A percentile compares a stretch with the other conserved stretches of the same genome.
Conservation (phyloP, 1,284 basidiomycete genomes). For the Ustilago trichophora region DNA sequence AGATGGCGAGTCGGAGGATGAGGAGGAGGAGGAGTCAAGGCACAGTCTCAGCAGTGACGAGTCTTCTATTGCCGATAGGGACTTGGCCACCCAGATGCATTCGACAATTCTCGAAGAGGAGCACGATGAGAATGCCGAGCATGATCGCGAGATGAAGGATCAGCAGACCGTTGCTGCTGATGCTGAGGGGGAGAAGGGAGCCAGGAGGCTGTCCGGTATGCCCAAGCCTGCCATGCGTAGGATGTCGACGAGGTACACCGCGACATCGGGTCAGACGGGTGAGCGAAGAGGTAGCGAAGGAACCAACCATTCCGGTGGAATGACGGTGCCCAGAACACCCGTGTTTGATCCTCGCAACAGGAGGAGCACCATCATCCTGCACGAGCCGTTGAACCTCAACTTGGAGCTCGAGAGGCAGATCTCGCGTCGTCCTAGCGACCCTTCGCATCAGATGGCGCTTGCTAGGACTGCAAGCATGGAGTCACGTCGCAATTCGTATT, state of each 20-base stretch:
- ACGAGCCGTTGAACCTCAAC: conserved; percentile 16
- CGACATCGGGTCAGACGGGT: background rate
- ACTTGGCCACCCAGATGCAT: conserved; percentile 6
- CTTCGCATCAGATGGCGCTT: conserved; percentile 23
- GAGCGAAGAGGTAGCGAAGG: conserved; percentile 19
- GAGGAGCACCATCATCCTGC: conserved; percentile 34
- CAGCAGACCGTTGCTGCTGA: conserved; percentile 5
- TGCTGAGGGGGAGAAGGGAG: background rate
- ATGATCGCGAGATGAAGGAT: conserved; percentile 3
- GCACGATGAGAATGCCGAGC: conserved; percentile 4
- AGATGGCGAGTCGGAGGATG: conserved; percentile 3
- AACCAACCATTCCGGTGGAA: background rate
- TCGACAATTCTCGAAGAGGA: conserved; percentile 32
- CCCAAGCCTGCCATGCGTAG: conserved; percentile 2
- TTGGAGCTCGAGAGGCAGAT: conserved; percentile 3
- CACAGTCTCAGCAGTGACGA: conserved; percentile 14
- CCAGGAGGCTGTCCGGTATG: conserved; percentile 1
- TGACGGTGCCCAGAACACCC: conserved; percentile 8
- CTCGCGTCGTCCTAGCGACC: conserved; percentile 6
- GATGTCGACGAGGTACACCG: conserved; percentile 2
- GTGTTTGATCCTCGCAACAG: conserved; percentile 25
- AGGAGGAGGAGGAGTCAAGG: conserved; percentile 4
- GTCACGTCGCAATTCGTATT: conserved; percentile 22
- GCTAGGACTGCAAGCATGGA: conserved; percentile 23
- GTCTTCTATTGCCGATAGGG: background rate